A percentile compares a stretch with the other conserved stretches of the same genome.
phyloP scores from a whole-genome alignment of 257 asterid genomes.

The Solanum clarkiae region DNA sequence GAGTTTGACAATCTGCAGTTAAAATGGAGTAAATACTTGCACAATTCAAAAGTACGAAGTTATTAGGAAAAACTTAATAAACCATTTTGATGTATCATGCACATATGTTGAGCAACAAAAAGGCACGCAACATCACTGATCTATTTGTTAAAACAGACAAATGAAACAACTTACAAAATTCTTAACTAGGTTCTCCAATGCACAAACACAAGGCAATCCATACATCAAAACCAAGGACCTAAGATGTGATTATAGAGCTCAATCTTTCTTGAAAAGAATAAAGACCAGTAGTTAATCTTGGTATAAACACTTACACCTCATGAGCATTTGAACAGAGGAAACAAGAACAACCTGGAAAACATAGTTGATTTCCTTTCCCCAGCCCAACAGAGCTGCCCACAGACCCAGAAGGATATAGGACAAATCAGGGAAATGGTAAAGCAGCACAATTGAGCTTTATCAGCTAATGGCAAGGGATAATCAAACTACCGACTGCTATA shows the following conservation, averaged over 20 bases:
- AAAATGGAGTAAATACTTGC: not conserved
- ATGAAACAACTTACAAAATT: not conserved
- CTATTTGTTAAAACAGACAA: not conserved
- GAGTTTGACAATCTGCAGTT: not conserved
- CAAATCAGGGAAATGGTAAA: not conserved
- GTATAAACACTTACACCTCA: not conserved
- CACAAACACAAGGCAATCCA: not conserved
- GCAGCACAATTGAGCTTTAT: not conserved
- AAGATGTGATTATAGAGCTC: not conserved
- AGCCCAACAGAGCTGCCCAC: not conserved
- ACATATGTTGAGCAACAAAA: not conserved
- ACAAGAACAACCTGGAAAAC: not conserved
- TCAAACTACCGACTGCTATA: not conserved
- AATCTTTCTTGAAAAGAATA: not conserved
- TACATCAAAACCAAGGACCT: not conserved
- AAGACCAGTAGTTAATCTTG: not conserved
- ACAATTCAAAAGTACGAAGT: not conserved
- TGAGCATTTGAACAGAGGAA: not conserved
- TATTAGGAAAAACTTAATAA: not conserved
- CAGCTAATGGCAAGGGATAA: not conserved
- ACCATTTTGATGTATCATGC: not conserved
- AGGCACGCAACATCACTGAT: not conserved
- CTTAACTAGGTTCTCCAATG: not conserved
- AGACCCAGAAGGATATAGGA: not conserved
- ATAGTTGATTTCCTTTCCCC: not conserved